Percentiles rank a stretch among this genome's conserved stretches.
Conservation (phyloP, 331 rosid genomes). For the Saraca asoca region DNA sequence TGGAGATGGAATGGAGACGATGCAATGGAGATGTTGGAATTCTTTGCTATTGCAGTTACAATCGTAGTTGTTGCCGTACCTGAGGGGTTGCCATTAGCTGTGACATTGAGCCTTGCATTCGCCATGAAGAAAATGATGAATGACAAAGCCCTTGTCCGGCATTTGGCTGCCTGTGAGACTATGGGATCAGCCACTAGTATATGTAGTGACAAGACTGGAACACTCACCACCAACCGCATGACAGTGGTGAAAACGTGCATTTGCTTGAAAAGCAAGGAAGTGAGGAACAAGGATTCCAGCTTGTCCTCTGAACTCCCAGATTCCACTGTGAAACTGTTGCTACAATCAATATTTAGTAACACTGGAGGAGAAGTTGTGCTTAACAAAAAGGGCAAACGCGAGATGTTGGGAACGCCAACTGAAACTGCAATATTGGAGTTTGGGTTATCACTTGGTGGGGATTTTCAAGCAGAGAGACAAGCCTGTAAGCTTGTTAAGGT, state of each 20-base stretch:
- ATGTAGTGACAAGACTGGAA: conserved; percentile 96
- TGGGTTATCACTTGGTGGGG: conserved; percentile 83
- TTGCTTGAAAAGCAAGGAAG: conserved; percentile 68
- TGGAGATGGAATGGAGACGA: conserved; percentile 88
- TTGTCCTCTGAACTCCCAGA: conserved; percentile 68
- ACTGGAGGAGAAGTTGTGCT: conserved; percentile 94
- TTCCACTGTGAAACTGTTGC: conserved; percentile 54
- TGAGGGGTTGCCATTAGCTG: conserved; percentile 94
- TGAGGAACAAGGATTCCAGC: conserved; percentile 46
- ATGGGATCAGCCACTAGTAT: conserved; percentile 97
- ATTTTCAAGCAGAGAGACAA: conserved; percentile 69
- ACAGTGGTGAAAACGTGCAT: conserved; percentile 93
- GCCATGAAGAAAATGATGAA: conserved; percentile 99
- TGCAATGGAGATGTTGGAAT: conserved; percentile 71
- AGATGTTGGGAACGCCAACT: conserved; percentile 89
- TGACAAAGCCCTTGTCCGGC: conserved; percentile 90
- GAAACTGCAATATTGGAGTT: conserved; percentile 82
- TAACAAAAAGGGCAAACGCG: conserved; percentile 68
- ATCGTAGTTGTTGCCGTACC: conserved; percentile 98
- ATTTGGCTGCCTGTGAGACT: conserved; percentile 96
- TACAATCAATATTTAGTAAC: conserved; percentile 77
- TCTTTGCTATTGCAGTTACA: conserved; percentile 88
- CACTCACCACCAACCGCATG: conserved; percentile 92
- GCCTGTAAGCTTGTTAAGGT: conserved; percentile 68
- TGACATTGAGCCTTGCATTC: conserved; percentile 94